Base-by-base conservation (phyloP, 495 filamentous ascomycete species). In the Aspergillus haitiensis region DNA sequence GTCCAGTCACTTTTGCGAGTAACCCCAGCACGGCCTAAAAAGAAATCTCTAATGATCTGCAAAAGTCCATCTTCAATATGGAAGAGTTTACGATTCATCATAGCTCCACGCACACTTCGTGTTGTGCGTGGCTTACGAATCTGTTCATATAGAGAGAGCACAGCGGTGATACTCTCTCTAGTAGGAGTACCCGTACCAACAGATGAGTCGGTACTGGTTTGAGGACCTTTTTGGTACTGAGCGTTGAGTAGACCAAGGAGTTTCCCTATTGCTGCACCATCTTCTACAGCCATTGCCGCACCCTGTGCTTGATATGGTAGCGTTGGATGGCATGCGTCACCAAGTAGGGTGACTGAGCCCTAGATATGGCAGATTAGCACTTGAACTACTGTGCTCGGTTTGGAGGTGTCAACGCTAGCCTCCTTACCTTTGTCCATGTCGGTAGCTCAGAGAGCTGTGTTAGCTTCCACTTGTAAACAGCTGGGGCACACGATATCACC, bases 261-360 rank as follows among this genome's bases (percentile, higher is more conserved):
- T 33, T 68, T 60, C 1, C 74, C 78, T 5, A 80, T 66, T 9
- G 74, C 67, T n/a, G 73, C 73, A 6, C 75, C 76, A 56, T 79
- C 76, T 60, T 80, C 78, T 6, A 78, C 60, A 15, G 74, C 68
- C 58, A 66, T 69, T 18, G 71, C 72, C 6, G 77, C 77, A 10
- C 75, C 76, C 56, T 78, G 74, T 7, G 75, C 77, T 49, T 84
- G 73, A 61, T 86, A 86, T 5, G 84, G 84, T 0, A 85, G 75
- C 15, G 82, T 84, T 13, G 84, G 81, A 55, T 86, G 84, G 37
- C 79, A 81, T 10, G 84, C 77, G 61, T 86, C 84, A 6, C 84
- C 84, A 21, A 84, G 71, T 39, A 88, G 71, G 15, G 81, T 78
- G 78, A 84, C 47, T 66, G 73, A 7, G 65, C 79, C 44, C 77